Percentiles rank a stretch among this genome's conserved stretches.
phyloP scores from a whole-genome alignment of 106 monocot genomes.

The Dioscorea alata region DNA sequence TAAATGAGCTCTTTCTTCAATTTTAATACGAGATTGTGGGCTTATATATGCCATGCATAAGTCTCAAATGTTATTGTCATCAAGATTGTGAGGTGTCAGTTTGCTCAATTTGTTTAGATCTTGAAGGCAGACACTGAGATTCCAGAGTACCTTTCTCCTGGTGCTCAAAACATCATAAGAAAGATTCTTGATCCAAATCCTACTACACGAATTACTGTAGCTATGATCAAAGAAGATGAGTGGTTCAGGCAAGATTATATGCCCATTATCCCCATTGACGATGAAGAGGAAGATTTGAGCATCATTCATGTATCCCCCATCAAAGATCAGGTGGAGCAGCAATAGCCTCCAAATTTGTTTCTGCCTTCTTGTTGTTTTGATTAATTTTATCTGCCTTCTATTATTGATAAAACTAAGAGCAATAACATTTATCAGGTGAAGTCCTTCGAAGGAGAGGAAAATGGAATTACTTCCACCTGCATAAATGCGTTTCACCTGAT shows the following conservation, averaged over 20 bases:
- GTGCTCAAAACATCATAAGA: constrained; percentile 54
- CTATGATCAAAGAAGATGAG: constrained; percentile 67
- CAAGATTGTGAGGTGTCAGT: background rate
- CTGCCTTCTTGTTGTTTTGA: background rate
- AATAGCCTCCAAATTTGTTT: background rate
- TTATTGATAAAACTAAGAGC: background rate
- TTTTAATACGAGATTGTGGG: too few relatives aligned
- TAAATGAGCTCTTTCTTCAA: too few relatives aligned
- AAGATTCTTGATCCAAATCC: constrained; percentile 94
- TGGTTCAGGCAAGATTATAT: constrained; percentile 82
- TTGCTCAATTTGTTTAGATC: constrained; percentile 37
- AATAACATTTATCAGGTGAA: constrained; percentile 12
- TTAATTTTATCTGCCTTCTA: too few relatives aligned
- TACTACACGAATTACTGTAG: constrained; percentile 50
- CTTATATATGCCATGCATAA: too few relatives aligned
- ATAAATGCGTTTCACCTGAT: constrained; percentile 93
- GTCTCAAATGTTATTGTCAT: too few relatives aligned
- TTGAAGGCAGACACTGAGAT: constrained; percentile 62
- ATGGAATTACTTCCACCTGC: constrained; percentile 18
- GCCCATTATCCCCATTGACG: constrained; percentile 60
- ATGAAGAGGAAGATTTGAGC: constrained; percentile 45
- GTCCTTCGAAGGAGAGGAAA: constrained; percentile 23
- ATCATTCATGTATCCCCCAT: constrained; percentile 13
- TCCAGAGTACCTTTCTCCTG: constrained; percentile 67
- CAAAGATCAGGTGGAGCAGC: constrained; percentile 44